Base-by-base conservation (phyloP, 2,329 filamentous ascomycete species). In the Alternaria sp. region DNA sequence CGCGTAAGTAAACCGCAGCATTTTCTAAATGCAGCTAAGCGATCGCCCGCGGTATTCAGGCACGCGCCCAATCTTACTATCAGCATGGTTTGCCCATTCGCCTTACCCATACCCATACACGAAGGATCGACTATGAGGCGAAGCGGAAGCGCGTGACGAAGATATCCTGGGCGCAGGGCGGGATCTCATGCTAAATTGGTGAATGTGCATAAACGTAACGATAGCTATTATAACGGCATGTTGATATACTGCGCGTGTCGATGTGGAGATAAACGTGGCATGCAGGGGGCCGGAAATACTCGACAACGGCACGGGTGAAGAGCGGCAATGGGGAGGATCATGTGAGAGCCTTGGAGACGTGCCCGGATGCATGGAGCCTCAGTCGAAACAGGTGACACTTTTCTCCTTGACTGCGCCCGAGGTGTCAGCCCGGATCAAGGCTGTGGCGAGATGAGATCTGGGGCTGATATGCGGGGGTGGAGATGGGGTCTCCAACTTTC, bases 391-490 rank as follows among this genome's bases (percentile, higher is more conserved):
- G 28, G 49, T 53, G 49, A 53, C 30, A 23, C 28, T 23, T 14
- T 23, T 26, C 5, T 3, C 15, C 28, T 20, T 25, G 49, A 51
- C 49, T 53, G 49, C 20, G 30, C 49, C 28, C 20, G 7, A 8
- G 30, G 9, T n/a, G 28, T 41, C 49, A 53, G 28, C 49, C 30
- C 21, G 49, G 21, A 33, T 15, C 3, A 15, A 15, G 18, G 28
- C 18, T 51, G 28, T 37, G 20, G 25, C 37, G 43, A 55, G 50
- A 51, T 33, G 3, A 25, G 21, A 49, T 33, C 58, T 61, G 50
- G 58, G 57, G 43, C 49, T 55, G 43, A 47, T 59, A 60, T 30
- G 56, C 33, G 47, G 56, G 37, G 45, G 37, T 37, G 53, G 12
- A 20, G 21, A 26, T 25, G 30, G 33, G 51, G 33, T 43, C 37